These are phyloP conservation scores for Rossbeevera mucosa DNA, from an alignment of 768 basidiomycete species.

Conservation along the genomic window DNA sequence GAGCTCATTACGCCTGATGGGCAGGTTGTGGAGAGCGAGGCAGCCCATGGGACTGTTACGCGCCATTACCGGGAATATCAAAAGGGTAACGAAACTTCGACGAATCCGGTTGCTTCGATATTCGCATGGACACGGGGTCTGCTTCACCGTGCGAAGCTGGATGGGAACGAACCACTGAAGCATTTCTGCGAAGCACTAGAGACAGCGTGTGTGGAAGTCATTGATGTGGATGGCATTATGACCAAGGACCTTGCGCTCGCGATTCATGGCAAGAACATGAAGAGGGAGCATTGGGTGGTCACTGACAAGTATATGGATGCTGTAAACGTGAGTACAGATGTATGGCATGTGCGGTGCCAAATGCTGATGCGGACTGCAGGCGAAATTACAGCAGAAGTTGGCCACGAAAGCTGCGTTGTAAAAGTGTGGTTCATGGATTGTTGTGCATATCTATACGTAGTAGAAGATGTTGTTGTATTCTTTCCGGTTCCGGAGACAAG, in stretches of 20 bases:
- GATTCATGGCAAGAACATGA: conserved; percentile 88
- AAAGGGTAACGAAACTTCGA: conserved; percentile 96
- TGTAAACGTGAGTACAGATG: conserved; percentile 66
- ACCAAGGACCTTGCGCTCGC: conserved; percentile 95
- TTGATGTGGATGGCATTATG: conserved; percentile 88
- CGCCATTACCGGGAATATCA: conserved; percentile 97
- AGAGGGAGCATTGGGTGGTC: conserved; percentile 94
- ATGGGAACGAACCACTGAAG: conserved; percentile 69
- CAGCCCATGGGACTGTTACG: conserved; percentile 95
- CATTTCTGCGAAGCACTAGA: conserved; percentile 80
- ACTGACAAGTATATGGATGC: conserved; percentile 92
- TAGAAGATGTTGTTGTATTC: conserved; percentile 14
- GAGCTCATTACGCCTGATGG: conserved; percentile 96
- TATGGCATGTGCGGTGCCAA: not conserved
- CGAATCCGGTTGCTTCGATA: conserved; percentile 97
- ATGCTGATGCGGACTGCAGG: conserved; percentile 28
- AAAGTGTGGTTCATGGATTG: not conserved
- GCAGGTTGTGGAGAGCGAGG: conserved; percentile 87
- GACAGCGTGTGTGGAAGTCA: conserved; percentile 83
- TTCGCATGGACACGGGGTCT: conserved; percentile 98
- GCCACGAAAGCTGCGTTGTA: conserved; percentile 20
- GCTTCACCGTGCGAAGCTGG: conserved; percentile 88
- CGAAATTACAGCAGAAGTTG: conserved; percentile 44
- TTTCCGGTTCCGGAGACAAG: conserved; percentile 9
- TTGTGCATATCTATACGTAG: conserved; percentile 13